phyloP scores from a whole-genome alignment of 2,329 filamentous ascomycete species.

The Penicillium verrucosum region DNA sequence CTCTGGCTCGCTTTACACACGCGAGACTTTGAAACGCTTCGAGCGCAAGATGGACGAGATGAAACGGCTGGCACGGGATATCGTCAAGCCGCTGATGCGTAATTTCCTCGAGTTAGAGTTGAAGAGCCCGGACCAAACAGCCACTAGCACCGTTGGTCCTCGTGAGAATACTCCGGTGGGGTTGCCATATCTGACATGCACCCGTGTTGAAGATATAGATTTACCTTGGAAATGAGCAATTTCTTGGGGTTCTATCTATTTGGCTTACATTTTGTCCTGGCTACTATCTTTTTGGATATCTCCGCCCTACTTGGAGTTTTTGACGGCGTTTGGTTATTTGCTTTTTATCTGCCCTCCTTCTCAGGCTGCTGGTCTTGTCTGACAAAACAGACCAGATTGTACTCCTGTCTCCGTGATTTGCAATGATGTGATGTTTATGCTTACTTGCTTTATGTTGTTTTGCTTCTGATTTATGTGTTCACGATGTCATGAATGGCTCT shows the following conservation, averaged over 20 bases:
- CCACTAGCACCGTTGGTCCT: constrained; percentile 19
- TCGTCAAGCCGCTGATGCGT: constrained; percentile 80
- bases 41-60: constrained; percentile 86
- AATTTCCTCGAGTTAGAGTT: constrained; percentile 80
- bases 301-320: not conserved
- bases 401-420: constrained; percentile 5
- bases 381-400: not conserved
- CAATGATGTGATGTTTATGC: constrained; percentile 20
- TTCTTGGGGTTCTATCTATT: not conserved
- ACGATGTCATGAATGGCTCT: constrained; percentile 20
- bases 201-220: constrained; percentile 59
- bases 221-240: constrained; percentile 56
- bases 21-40: constrained; percentile 81
- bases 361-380: constrained; percentile 15
- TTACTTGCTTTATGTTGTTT: constrained; percentile 10
- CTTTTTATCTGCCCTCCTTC: not conserved
- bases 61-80: constrained; percentile 76
- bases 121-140: constrained; percentile 34
- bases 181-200: constrained; percentile 64
- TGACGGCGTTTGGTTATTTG: not conserved
- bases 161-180: constrained; percentile 42
- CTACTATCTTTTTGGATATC: not conserved
- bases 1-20: constrained; percentile 67
- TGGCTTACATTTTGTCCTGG: not conserved
- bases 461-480: constrained; percentile 16